Percentiles rank a stretch among this genome's conserved stretches.
Evolutionary conservation across 1,284 basidiomycete species (phyloP).

Genomic region (Rhodofomes roseus): DNA sequence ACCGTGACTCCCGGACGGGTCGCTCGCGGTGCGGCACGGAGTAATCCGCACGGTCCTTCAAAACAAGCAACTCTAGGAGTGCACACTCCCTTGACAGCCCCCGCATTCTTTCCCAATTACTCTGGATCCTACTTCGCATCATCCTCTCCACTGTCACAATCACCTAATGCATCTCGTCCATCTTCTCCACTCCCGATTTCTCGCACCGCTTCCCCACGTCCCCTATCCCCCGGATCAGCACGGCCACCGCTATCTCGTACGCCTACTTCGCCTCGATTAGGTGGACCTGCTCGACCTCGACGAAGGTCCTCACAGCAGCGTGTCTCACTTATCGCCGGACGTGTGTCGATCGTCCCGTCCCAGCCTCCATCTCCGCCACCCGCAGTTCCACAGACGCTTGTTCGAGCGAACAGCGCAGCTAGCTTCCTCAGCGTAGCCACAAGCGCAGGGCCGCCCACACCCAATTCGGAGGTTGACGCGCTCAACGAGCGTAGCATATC

Average conservation of each 20-base stretch:
- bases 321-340: constrained; percentile 76
- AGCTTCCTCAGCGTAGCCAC: constrained; percentile 56
- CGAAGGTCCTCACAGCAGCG: constrained; percentile 77
- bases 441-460: constrained; percentile 62
- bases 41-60: background rate
- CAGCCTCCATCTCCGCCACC: constrained; percentile 62
- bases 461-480: constrained; percentile 44
- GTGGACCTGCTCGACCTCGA: constrained; percentile 49
- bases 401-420: constrained; percentile 55
- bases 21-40: constrained; percentile 1
- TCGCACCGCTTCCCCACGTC: constrained; percentile 20
- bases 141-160: constrained; percentile 28
- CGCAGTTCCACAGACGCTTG: constrained; percentile 54
- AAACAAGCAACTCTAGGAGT: background rate
- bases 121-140: constrained; percentile 16
- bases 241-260: constrained; percentile 31
- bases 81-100: constrained; percentile 1
- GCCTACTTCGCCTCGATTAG: constrained; percentile 35
- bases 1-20: background rate
- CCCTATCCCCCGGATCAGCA: constrained; percentile 12
- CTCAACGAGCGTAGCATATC: constrained; percentile 65
- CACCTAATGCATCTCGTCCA: constrained; percentile 31
- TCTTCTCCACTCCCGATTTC: constrained; percentile 28
- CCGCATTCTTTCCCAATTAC: constrained; percentile 15
- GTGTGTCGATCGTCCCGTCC: constrained; percentile 68